Evolutionary conservation across 768 basidiomycete species (phyloP).

Genomic region (Serendipita sp.): DNA sequence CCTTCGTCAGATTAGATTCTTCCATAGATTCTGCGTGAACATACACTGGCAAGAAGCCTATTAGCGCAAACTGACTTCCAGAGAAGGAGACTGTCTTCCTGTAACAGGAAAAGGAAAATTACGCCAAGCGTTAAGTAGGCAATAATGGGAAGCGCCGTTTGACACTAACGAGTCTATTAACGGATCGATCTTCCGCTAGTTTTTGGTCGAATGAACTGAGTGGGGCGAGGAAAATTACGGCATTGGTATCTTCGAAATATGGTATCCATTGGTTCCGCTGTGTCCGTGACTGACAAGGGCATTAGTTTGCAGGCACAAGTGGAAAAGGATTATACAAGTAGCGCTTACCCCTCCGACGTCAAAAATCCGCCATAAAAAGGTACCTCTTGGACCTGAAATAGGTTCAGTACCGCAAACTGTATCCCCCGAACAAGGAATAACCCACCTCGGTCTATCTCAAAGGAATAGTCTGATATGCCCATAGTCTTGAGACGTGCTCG

Average conservation of each 20-base stretch:
- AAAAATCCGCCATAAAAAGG: slow-evolving; percentile 34
- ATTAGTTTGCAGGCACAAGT: not conserved
- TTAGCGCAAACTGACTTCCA: slow-evolving; percentile 64
- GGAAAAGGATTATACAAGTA: not conserved
- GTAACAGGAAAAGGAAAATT: not conserved
- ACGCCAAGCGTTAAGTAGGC: not conserved
- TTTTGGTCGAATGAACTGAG: slow-evolving; percentile 60
- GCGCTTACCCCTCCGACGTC: slow-evolving; percentile 37
- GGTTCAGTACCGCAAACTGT: not conserved
- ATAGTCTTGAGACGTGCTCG: slow-evolving; percentile 35
- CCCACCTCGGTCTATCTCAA: slow-evolving; percentile 11
- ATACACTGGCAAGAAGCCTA: slow-evolving; percentile 44
- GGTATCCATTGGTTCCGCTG: slow-evolving; percentile 70
- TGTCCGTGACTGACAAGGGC: not conserved
- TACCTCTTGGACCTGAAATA: not conserved
- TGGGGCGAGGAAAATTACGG: slow-evolving; percentile 66
- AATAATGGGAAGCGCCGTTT: not conserved
- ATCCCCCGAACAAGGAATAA: not conserved
- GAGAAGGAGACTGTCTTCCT: slow-evolving; percentile 65
- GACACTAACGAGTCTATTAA: slow-evolving; percentile 44
- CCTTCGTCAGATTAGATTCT: not conserved
- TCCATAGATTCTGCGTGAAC: not conserved
- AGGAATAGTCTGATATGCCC: slow-evolving; percentile 10
- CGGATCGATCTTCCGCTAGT: slow-evolving; percentile 50
- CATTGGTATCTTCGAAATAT: slow-evolving; percentile 58